These are phyloP conservation scores for Aschersonia sp. DNA, from an alignment of 2,329 filamentous ascomycete species.

Conservation along the genomic window DNA sequence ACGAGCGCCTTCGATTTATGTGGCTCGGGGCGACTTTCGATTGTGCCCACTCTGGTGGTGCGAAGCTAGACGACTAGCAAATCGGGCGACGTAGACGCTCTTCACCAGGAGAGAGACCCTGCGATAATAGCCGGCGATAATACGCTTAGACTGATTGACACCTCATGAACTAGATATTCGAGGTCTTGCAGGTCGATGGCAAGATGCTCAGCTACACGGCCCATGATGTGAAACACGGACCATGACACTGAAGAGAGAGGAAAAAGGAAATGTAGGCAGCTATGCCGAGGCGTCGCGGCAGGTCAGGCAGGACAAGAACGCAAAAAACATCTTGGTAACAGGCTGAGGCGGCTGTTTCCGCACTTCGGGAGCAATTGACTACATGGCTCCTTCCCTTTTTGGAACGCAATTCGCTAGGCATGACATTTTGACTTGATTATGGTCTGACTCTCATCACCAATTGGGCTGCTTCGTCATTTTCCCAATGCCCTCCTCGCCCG, in stretches of 20 bases:
- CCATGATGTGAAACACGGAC: neutral
- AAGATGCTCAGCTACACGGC: neutral
- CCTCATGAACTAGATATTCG: neutral
- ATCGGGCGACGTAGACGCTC: too few species aligned
- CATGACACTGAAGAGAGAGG: neutral
- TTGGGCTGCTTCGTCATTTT: neutral
- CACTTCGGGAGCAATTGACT: neutral
- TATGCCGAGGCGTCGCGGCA: neutral
- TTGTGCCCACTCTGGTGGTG: neutral
- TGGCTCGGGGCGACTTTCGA: neutral
- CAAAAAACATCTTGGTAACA: neutral
- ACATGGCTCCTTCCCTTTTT: neutral
- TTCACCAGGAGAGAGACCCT: neutral
- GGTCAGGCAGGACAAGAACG: neutral
- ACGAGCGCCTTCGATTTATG: too few species aligned
- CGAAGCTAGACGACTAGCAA: neutral
- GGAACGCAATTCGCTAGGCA: too few species aligned
- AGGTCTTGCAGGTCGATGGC: neutral
- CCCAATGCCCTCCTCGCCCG: too few species aligned
- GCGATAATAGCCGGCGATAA: neutral
- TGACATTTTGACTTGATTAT: neutral
- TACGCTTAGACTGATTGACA: neutral
- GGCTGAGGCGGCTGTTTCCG: neutral
- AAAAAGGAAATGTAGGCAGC: neutral
- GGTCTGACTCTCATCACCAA: neutral